Base-by-base conservation (phyloP, 306 rosid genomes). In the Cicer chorassanicum region DNA sequence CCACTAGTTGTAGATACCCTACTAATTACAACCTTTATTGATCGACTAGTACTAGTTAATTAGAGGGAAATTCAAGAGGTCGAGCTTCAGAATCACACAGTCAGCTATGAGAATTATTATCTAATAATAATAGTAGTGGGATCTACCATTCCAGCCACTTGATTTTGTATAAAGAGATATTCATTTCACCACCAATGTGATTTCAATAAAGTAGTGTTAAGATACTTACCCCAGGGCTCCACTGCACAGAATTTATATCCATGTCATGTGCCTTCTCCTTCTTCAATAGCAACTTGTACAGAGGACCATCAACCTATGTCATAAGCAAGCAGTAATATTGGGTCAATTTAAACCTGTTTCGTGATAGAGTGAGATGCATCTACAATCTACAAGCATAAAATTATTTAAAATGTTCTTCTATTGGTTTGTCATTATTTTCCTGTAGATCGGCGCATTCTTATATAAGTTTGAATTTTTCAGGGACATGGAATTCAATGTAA, bases 221-320 rank as follows among this genome's bases (percentile, higher is more conserved):
- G 78, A 84, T 78, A 71, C 93, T 86, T 87, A 89, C 97, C 93
- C 93, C 96, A 74, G 88, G 91, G 87, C 93, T 86, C 96, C 96
- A 90, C 74, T 90, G 93, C 83, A 90, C 96, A 39, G 84, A 88
- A 80, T 94, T 91, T 81, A 90, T 43, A 67, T 91, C 96, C 96
- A 87, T 89, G 69, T 81, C 88, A 72, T 86, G 97, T 40, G 97
- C 94, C 80, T 88, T 87, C 73, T 93, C 97, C 83, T 88, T 77
- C 88, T 87, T 91, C 67, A 85, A 77, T 69, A 89, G 85, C 82
- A 87, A 80, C 78, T 88, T 89, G 84, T 88, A 91, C 16, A 79
- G 79, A 73, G 93, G 84, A 60, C 86, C 88, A 82, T 76, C 91
- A 56, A 67, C 93, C 98, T 93, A 81, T 51, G 38, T 70, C 53